Evolutionary conservation across 441 rosid genomes (phyloP).

Genomic region (Eruca vesicaria): DNA sequence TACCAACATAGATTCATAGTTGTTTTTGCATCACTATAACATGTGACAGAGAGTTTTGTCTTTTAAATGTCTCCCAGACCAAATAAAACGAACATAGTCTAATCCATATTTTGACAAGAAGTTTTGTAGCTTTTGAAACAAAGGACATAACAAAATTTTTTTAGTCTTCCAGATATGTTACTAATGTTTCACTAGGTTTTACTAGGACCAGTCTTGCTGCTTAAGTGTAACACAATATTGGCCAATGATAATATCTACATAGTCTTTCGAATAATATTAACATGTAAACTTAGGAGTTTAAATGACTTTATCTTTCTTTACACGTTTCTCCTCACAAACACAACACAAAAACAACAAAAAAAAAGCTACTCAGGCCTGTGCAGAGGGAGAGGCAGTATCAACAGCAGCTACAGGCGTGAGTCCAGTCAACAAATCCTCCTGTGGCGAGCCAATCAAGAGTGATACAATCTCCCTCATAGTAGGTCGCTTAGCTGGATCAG

Average conservation of each 20-base stretch:
- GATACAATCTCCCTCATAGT: conserved; percentile 55
- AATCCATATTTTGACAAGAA: too few species aligned
- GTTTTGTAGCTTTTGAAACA: too few species aligned
- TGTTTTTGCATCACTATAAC: background rate
- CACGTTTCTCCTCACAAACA: background rate
- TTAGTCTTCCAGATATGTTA: too few species aligned
- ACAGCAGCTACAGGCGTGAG: conserved; percentile 18
- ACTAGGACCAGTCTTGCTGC: background rate
- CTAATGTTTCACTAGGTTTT: background rate
- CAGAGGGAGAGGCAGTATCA: conserved; percentile 7
- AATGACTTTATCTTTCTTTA: background rate
- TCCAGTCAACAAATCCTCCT: conserved; percentile 33
- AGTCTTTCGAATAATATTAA: background rate
- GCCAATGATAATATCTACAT: background rate
- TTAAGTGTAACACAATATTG: background rate
- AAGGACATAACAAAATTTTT: too few species aligned
- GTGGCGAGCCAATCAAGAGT: conserved; percentile 40
- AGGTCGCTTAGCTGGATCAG: conserved; percentile 50
- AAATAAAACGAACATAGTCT: background rate
- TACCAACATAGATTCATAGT: conserved; percentile 20
- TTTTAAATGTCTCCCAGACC: background rate
- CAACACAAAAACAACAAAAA: background rate
- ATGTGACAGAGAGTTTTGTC: background rate
- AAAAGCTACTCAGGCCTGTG: background rate
- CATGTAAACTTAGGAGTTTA: background rate